Percentiles rank a stretch among this genome's conserved stretches.
Evolutionary conservation across 345 rosid species (phyloP).

Genomic region (Ailanthus altissimus): DNA sequence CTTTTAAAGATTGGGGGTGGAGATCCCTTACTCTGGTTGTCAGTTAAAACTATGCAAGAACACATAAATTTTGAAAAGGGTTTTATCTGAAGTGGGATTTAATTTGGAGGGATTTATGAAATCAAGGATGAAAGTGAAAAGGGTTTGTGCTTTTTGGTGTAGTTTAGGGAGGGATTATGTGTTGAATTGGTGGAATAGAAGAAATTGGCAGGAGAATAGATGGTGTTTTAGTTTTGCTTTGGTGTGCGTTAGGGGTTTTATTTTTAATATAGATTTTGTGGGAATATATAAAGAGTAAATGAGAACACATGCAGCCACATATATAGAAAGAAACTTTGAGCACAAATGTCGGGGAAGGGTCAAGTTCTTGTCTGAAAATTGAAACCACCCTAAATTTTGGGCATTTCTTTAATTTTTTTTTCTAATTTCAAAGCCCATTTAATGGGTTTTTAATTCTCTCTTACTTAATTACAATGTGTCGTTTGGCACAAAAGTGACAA

Average conservation of each 20-base stretch:
- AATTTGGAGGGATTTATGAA: slow-evolving; percentile 1
- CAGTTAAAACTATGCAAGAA: too few species aligned
- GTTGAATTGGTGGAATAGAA: background rate
- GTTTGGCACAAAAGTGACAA: background rate
- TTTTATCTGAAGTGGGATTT: slow-evolving; percentile 28
- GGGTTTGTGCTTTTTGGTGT: slow-evolving; percentile 28
- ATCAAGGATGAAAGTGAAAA: slow-evolving; percentile 19
- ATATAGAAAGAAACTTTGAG: slow-evolving; percentile 7
- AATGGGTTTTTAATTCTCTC: too few species aligned
- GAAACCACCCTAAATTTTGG: background rate
- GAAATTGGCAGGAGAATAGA: too few species aligned
- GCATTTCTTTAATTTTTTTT: slow-evolving; percentile 8
- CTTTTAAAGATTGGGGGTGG: too few species aligned
- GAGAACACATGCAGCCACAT: slow-evolving; percentile 20
- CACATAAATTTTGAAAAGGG: too few species aligned
- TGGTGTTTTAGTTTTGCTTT: background rate
- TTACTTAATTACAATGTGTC: too few species aligned
- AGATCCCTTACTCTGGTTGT: too few species aligned
- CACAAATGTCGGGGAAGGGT: slow-evolving; percentile 38
- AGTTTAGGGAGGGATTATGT: slow-evolving; percentile 22
- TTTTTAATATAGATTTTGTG: slow-evolving; percentile 5
- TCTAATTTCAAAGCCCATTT: slow-evolving; percentile 16
- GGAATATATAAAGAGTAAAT: background rate
- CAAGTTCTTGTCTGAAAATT: slow-evolving; percentile 18
- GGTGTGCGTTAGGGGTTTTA: slow-evolving; percentile 5